A percentile compares a stretch with the other conserved stretches of the same genome.
These are phyloP conservation scores for Umbilicus rupestris DNA, from an alignment of 164 flowering plant genomes.

Conservation along the genomic window DNA sequence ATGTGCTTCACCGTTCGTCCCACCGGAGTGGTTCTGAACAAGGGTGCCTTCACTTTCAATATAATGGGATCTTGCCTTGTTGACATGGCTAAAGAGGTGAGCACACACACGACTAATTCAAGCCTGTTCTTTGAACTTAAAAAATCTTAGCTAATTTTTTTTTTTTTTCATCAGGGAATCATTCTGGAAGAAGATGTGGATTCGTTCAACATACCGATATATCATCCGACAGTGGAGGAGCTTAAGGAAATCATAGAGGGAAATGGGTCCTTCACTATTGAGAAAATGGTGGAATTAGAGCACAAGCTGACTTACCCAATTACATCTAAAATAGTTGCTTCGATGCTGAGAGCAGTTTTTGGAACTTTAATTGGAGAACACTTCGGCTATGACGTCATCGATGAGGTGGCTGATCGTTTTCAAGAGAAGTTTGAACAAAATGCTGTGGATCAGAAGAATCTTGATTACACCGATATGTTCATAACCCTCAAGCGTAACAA, in stretches of 20 bases:
- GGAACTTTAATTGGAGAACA: not conserved
- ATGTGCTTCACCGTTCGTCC: slow-evolving; percentile 1
- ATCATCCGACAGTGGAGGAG: not conserved
- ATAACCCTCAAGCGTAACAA: not conserved
- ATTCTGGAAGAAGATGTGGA: not conserved
- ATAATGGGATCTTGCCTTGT: not conserved
- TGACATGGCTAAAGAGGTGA: slow-evolving; percentile 7
- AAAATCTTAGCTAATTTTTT: not conserved
- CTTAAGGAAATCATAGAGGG: not conserved
- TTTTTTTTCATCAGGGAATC: not conserved
- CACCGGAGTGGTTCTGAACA: not conserved
- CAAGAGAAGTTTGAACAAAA: not conserved
- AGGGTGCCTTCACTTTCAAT: not conserved
- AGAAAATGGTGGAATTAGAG: not conserved
- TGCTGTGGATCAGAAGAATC: not conserved
- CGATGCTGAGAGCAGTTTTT: not conserved
- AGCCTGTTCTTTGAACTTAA: not conserved
- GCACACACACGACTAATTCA: no score
- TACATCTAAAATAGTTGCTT: not conserved
- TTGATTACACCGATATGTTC: not conserved
- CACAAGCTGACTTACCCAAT: not conserved
- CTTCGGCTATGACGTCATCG: not conserved
- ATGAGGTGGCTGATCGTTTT: not conserved
- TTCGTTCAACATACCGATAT: slow-evolving; percentile 1
- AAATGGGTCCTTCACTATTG: not conserved